Conservation (phyloP, 2,329 filamentous ascomycete species). For the Orbilia brochopaga region DNA sequence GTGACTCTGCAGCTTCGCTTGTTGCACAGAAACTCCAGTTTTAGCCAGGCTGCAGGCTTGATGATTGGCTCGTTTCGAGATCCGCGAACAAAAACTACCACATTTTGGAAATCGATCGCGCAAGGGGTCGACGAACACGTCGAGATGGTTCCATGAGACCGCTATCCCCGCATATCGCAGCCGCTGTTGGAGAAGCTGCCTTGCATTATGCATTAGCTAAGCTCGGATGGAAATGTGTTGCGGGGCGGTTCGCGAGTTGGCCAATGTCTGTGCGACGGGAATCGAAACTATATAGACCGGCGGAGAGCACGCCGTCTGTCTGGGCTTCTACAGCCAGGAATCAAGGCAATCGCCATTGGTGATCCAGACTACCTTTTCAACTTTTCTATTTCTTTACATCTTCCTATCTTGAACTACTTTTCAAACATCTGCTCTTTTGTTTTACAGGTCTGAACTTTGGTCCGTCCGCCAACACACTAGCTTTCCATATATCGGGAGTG, state of each 20-base stretch:
- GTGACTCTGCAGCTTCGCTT: constrained; percentile 39
- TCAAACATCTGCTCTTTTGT: too few relatives aligned
- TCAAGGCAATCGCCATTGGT: constrained; percentile 33
- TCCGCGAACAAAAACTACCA: background rate
- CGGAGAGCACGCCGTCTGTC: constrained; percentile 17
- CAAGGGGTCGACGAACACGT: constrained; percentile 5
- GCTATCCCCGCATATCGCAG: background rate
- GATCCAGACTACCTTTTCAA: background rate
- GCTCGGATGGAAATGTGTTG: constrained; percentile 31
- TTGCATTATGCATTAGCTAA: constrained; percentile 5
- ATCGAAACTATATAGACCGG: constrained; percentile 40
- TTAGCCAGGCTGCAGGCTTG: constrained; percentile 11
- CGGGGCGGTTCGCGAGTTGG: constrained; percentile 12
- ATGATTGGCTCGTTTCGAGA: constrained; percentile 13
- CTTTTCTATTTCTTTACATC: background rate
- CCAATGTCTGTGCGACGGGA: constrained; percentile 33
- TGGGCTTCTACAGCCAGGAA: constrained; percentile 7
- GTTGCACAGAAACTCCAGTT: constrained; percentile 1
- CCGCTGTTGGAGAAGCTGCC: background rate
- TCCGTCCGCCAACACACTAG: too few relatives aligned
- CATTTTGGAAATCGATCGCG: constrained; percentile 4
- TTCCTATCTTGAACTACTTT: background rate
- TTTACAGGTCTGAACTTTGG: background rate
- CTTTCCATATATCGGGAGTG: constrained; percentile 28
- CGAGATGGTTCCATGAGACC: constrained; percentile 34